phyloP scores from a whole-genome alignment of 495 filamentous ascomycete species.

The Aspergillus sclerotiicarbonarius region DNA sequence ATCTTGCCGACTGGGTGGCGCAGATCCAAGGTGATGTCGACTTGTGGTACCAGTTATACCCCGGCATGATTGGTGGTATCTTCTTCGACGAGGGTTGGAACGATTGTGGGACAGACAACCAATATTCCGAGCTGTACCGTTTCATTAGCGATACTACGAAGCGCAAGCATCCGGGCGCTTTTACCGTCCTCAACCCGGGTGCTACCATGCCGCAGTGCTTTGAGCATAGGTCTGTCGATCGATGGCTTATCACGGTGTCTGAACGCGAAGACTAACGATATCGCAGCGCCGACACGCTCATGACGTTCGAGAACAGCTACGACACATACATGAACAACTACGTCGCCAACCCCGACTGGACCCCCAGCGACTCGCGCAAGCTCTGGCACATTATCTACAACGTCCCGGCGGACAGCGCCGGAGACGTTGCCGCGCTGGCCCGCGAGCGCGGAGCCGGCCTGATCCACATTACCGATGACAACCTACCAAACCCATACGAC shows the following conservation, averaged over 20 bases:
- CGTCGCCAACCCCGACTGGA: conserved; percentile 17
- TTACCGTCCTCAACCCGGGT: conserved; percentile 17
- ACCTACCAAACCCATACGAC: conserved; percentile 16
- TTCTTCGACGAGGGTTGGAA: conserved; percentile 26
- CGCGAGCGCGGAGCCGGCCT: conserved; percentile 8
- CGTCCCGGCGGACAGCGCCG: conserved; percentile 3
- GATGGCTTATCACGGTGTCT: too few species aligned
- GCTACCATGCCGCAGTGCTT: conserved; percentile 15
- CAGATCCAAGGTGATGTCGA: conserved; percentile 25
- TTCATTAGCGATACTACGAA: conserved; percentile 18
- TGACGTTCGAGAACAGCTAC: conserved; percentile 16
- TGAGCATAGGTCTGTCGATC: conserved; percentile 6
- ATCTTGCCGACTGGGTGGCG: conserved; percentile 18
- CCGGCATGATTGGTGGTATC: conserved; percentile 18
- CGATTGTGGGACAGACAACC: conserved; percentile 18
- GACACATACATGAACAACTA: conserved; percentile 12
- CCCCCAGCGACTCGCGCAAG: conserved; percentile 18
- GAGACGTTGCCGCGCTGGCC: conserved; percentile 6
- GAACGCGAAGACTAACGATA: too few species aligned
- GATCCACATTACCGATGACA: conserved; percentile 15
- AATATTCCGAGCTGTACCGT: conserved; percentile 14
- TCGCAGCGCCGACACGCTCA: conserved; percentile 12
- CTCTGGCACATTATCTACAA: conserved; percentile 20
- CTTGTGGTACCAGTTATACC: conserved; percentile 21
- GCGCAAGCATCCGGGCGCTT: conserved; percentile 12